Percentiles rank a stretch among this genome's conserved stretches.
phyloP scores from a whole-genome alignment of 2,329 filamentous ascomycete genomes.

The Fusarium pininemorale region DNA sequence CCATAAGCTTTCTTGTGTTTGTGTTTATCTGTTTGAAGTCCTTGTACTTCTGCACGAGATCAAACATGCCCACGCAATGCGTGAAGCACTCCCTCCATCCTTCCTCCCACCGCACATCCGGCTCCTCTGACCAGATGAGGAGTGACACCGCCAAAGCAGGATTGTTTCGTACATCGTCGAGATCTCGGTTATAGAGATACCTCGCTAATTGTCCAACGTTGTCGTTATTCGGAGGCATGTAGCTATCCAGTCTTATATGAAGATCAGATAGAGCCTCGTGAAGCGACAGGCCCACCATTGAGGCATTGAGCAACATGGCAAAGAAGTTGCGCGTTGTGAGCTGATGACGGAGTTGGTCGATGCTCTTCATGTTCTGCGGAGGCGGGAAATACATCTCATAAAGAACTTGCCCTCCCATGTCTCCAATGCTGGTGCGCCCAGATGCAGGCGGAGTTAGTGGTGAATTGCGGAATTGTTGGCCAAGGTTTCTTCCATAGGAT shows the following conservation, averaged over 20 bases:
- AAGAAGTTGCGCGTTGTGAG: constrained; percentile 76
- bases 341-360: constrained; percentile 64
- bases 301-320: constrained; percentile 70
- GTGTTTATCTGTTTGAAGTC: constrained; percentile 69
- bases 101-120: constrained; percentile 69
- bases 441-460: constrained; percentile 51
- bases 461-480: constrained; percentile 9
- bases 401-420: constrained; percentile 62
- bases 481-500: constrained; percentile 50
- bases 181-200: constrained; percentile 66
- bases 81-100: constrained; percentile 74
- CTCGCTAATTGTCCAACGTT: constrained; percentile 68
- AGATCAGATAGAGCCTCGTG: constrained; percentile 71
- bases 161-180: constrained; percentile 72
- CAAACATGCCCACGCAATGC: constrained; percentile 72
- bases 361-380: constrained; percentile 58
- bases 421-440: constrained; percentile 49
- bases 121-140: constrained; percentile 72
- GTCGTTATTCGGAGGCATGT: constrained; percentile 65
- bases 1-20: constrained; percentile 70
- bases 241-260: constrained; percentile 67
- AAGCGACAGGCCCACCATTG: constrained; percentile 71
- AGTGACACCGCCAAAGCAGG: constrained; percentile 67
- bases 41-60: constrained; percentile 58
- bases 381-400: constrained; percentile 72